Base-by-base conservation (phyloP, 2,329 filamentous ascomycete genomes). In the Aureobasidium pullulans region DNA sequence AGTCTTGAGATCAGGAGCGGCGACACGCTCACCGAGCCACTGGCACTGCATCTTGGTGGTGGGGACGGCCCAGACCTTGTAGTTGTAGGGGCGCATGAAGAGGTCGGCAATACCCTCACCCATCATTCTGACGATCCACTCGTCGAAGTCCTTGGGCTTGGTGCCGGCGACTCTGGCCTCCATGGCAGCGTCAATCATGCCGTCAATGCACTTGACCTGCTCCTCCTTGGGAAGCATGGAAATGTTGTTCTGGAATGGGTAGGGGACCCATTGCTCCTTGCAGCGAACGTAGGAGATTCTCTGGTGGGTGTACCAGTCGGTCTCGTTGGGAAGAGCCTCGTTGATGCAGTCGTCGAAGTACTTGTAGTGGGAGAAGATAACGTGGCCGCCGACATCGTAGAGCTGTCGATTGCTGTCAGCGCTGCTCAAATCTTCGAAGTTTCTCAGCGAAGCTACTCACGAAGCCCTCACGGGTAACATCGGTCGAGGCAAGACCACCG, bases 231-330 rank as follows among this genome's bases (percentile, higher is more conserved):
- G 89, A 71, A 99, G 79, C 86, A 96, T 93, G 70, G 94, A 96
- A 73, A 99, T 93, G 82, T 99, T 99, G 85, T 97, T 99, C 81
- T 99, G 94, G 87, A 99, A 96, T 65, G 94, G 94, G 79, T 99
- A 99, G 57, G 94, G 93, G 61, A 99, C 94, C 94, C 94, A 99
- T 72, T 90, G 83, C 66, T 83, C 82, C 85, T 96, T 93, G 87
- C 91, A 96, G 73, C 94, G 92, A 68, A 99, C 93, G 75, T 99
- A 99, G 64, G 94, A 99, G 78, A 99, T 94, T 73, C 94, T 92
- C 82, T 99, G 88, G 81, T 99, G 94, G 66, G 86, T 90, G 79
- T 88, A 97, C 94, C 94, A 99, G 80, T 99, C 94, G 62, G 90
- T 87, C 61, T 91, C 85, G 72, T 90, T 90, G 70, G 94, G 94